phyloP scores from a whole-genome alignment of 768 basidiomycete species.

The Suillus placidus region DNA sequence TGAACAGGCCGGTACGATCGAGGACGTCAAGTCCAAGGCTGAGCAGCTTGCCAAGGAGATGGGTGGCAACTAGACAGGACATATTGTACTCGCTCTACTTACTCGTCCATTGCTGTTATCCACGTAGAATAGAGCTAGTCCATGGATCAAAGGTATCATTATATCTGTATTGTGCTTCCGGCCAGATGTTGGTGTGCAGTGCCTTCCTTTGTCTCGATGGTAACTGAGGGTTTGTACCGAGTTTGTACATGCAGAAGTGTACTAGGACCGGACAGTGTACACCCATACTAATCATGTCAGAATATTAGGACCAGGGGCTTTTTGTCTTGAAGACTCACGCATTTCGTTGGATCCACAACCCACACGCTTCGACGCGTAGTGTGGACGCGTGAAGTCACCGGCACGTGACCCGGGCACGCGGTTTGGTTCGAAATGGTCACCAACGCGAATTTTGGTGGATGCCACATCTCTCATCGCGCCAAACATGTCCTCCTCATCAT shows the following conservation, averaged over 20 bases:
- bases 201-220: background rate
- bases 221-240: background rate
- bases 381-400: constrained; percentile 5
- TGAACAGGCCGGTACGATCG: constrained; percentile 81
- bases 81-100: constrained; percentile 11
- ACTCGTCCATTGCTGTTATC: constrained; percentile 5
- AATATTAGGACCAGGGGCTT: background rate
- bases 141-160: constrained; percentile 14
- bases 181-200: background rate
- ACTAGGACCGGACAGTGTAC: background rate
- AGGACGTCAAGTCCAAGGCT: constrained; percentile 96
- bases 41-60: constrained; percentile 97
- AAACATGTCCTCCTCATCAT: constrained; percentile 29
- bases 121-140: constrained; percentile 18
- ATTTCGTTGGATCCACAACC: background rate
- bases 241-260: background rate
- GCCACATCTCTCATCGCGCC: constrained; percentile 6
- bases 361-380: background rate
- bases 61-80: constrained; percentile 43
- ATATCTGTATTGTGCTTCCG: background rate
- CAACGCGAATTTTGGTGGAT: constrained; percentile 2
- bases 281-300: background rate
- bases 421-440: constrained; percentile 4
- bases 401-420: constrained; percentile 1
- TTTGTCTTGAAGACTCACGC: background rate